These are phyloP conservation scores for Trichoderma reesei DNA, from an alignment of 495 filamentous ascomycete species.

Conservation along the genomic window DNA sequence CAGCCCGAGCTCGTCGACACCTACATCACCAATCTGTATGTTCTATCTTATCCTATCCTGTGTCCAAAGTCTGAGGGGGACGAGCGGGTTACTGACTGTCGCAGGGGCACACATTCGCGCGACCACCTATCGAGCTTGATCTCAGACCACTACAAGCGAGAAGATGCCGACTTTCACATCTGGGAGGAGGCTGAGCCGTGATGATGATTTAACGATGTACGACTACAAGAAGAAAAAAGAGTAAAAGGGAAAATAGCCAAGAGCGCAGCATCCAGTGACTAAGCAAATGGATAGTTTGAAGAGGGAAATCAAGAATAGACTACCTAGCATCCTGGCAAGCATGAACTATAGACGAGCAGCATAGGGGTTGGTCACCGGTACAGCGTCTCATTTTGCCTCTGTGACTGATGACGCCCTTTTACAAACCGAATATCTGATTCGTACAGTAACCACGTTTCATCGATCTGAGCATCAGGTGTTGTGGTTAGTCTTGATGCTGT, in stretches of 20 bases:
- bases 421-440: too few relatives aligned
- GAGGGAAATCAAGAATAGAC: neutral
- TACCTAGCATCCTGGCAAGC: neutral
- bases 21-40: conserved; percentile 89
- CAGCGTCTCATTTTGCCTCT: too few relatives aligned
- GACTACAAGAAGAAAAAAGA: neutral
- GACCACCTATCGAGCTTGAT: conserved; percentile 75
- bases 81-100: conserved; percentile 20
- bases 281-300: neutral
- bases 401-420: too few relatives aligned
- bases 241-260: neutral
- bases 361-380: too few relatives aligned
- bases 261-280: neutral
- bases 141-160: conserved; percentile 73
- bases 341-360: too few relatives aligned
- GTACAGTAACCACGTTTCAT: too few relatives aligned
- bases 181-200: conserved; percentile 13
- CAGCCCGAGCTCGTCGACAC: conserved; percentile 72
- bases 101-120: conserved; percentile 59
- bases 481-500: neutral
- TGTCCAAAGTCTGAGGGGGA: too few relatives aligned
- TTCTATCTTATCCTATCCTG: conserved; percentile 15
- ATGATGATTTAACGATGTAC: conserved; percentile 5
- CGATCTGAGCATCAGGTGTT: too few relatives aligned
- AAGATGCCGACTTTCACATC: conserved; percentile 61